Evolutionary conservation across 75 land plant species (phyloP).

Genomic region (Selaginella moellendorffii): DNA sequence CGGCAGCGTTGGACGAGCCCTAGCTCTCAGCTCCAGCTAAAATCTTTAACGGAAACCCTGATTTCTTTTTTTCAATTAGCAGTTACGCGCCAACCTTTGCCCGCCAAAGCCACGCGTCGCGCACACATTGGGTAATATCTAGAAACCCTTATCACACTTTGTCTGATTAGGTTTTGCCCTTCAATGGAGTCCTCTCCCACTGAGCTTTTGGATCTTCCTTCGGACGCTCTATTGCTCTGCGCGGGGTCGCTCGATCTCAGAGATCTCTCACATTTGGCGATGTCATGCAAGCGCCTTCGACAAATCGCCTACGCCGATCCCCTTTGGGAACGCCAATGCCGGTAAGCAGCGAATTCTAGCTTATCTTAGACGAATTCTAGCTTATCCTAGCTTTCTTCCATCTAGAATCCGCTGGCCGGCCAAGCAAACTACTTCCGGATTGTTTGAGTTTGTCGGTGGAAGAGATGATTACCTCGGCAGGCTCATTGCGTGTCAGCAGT

Average conservation of each 20-base stretch:
- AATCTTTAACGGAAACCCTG: too few relatives aligned
- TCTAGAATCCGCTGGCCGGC: constrained; percentile 20
- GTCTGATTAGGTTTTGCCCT: neutral
- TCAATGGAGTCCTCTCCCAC: constrained; percentile 1
- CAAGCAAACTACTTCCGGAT: constrained; percentile 12
- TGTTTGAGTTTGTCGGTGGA: constrained; percentile 16
- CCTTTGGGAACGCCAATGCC: constrained; percentile 36
- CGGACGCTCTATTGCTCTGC: constrained; percentile 34
- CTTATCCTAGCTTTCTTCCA: neutral
- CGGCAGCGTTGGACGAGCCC: too few relatives aligned
- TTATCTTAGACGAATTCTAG: neutral
- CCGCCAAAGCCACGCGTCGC: too few relatives aligned
- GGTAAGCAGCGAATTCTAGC: constrained; percentile 13
- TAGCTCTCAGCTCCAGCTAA: too few relatives aligned
- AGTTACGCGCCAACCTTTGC: too few relatives aligned
- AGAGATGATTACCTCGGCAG: constrained; percentile 41
- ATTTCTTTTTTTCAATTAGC: too few relatives aligned
- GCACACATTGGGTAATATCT: too few relatives aligned
- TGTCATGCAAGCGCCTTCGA: constrained; percentile 35
- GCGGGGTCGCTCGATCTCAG: constrained; percentile 25
- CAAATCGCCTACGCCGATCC: constrained; percentile 38
- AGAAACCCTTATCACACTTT: too few relatives aligned
- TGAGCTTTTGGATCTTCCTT: constrained; percentile 23
- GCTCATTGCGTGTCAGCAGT: constrained; percentile 30
- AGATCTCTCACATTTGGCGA: constrained; percentile 43